phyloP scores from a whole-genome alignment of 23 red algal species.

The Chondrus crispus region DNA sequence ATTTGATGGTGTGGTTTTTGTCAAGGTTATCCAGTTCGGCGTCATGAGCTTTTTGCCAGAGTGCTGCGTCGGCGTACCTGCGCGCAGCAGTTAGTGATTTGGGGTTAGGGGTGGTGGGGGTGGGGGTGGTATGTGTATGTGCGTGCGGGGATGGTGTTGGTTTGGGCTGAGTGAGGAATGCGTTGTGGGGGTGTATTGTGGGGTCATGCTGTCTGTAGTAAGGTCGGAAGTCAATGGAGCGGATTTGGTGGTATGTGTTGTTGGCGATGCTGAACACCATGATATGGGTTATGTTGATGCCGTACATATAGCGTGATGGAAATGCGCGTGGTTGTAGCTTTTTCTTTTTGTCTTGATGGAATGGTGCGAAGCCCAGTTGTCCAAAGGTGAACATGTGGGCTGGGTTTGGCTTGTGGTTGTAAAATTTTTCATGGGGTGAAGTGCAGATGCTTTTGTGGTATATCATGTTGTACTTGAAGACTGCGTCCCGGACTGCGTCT shows the following conservation, averaged over 20 bases:
- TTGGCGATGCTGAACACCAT: not conserved
- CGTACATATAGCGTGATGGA: not conserved
- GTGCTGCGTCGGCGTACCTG: not conserved
- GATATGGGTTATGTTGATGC: not conserved
- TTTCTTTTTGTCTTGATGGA: no score
- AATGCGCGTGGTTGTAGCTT: not conserved
- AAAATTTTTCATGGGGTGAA: not conserved
- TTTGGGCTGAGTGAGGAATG: no score
- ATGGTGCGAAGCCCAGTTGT: not conserved
- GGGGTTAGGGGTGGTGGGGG: not conserved
- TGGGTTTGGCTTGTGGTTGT: not conserved
- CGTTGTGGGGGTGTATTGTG: not conserved
- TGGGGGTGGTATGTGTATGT: no score
- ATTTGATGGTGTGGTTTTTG: not conserved
- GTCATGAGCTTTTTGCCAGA: not conserved
- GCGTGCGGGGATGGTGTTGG: not conserved
- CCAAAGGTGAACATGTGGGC: not conserved
- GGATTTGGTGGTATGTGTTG: no score
- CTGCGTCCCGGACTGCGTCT: not conserved
- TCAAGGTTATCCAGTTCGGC: not conserved
- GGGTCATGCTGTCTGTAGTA: not conserved
- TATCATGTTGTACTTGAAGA: slow-evolving; percentile 18
- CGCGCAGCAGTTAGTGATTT: not conserved
- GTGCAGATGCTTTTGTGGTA: not conserved
- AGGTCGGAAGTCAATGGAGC: not conserved